Conservation (phyloP, 1,284 basidiomycete species). For the Ceratobasidium theobromae region DNA sequence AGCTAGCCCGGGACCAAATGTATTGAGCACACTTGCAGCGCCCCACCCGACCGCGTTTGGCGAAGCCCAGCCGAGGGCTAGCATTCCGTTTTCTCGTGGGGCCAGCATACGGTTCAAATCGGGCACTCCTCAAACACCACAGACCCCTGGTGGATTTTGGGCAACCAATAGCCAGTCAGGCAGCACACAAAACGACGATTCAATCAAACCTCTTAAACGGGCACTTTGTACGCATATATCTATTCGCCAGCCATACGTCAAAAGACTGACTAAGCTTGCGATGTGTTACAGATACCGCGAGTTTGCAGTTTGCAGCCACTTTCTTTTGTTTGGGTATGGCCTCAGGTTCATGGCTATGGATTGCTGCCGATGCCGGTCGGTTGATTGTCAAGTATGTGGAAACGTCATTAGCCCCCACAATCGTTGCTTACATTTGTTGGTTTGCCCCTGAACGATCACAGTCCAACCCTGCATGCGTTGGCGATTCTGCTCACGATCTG, state of each 20-base stretch:
- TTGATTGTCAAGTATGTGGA: constrained; percentile 22
- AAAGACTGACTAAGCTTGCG: background rate
- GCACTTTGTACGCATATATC: constrained; percentile 8
- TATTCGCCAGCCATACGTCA: background rate
- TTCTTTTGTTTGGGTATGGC: constrained; percentile 12
- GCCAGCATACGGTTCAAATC: background rate
- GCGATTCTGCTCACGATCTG: constrained; percentile 17
- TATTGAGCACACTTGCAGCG: background rate
- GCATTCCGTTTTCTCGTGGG: background rate
- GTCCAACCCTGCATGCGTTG: constrained; percentile 14
- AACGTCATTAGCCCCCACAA: background rate
- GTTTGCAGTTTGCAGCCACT: constrained; percentile 6
- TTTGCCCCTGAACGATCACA: too few relatives aligned
- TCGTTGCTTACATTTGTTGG: background rate
- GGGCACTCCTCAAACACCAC: background rate
- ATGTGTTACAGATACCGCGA: background rate
- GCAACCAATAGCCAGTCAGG: background rate
- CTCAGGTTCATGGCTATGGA: constrained; percentile 17
- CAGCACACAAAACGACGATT: background rate
- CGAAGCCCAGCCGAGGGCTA: background rate
- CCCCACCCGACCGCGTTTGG: constrained; percentile 11
- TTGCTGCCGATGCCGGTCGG: background rate
- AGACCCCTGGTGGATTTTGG: background rate
- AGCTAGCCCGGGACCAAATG: background rate
- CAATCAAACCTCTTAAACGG: background rate